These are phyloP conservation scores for Saccharum hybrid DNA, from an alignment of 202 grass and related monocot genomes.

Conservation along the genomic window DNA sequence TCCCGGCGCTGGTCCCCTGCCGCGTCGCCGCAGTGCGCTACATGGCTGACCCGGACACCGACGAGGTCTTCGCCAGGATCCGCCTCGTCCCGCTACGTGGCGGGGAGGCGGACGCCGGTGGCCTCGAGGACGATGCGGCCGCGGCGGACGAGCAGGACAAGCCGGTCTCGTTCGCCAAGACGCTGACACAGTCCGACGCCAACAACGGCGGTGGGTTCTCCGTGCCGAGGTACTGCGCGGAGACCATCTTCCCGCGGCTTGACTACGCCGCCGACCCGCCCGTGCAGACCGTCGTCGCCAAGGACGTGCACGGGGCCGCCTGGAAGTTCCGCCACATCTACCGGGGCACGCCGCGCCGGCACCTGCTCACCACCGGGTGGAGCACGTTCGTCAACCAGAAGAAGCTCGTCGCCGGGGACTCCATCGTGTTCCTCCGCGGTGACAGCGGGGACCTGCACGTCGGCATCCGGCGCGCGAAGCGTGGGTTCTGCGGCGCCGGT, in stretches of 20 bases:
- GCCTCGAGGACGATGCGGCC: constrained; percentile 24
- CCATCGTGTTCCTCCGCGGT: constrained; percentile 80
- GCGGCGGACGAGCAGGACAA: constrained; percentile 53
- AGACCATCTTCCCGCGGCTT: constrained; percentile 94
- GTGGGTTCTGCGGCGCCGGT: constrained; percentile 48
- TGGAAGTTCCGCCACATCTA: constrained; percentile 55
- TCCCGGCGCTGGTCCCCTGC: constrained; percentile 70
- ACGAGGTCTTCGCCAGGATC: constrained; percentile 88
- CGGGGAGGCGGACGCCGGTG: constrained; percentile 25
- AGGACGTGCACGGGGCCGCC: constrained; percentile 75
- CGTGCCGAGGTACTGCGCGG: constrained; percentile 88
- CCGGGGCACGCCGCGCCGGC: constrained; percentile 80
- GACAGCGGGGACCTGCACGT: constrained; percentile 79
- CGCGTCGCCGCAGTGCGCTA: constrained; percentile 62
- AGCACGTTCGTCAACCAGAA: constrained; percentile 97
- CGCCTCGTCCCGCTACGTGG: constrained; percentile 54
- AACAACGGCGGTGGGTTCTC: constrained; percentile 99
- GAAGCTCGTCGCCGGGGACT: constrained; percentile 92
- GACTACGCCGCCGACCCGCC: constrained; percentile 90
- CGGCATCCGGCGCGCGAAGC: constrained; percentile 79
- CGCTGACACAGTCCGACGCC: constrained; percentile 92
- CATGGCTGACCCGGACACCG: constrained; percentile 81
- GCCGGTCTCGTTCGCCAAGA: constrained; percentile 90
- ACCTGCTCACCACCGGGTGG: constrained; percentile 97
- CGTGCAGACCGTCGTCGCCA: constrained; percentile 85